A percentile compares a stretch with the other conserved stretches of the same genome.
Conservation (phyloP, 148 eudicot species). For the Polygonum maritimum region DNA sequence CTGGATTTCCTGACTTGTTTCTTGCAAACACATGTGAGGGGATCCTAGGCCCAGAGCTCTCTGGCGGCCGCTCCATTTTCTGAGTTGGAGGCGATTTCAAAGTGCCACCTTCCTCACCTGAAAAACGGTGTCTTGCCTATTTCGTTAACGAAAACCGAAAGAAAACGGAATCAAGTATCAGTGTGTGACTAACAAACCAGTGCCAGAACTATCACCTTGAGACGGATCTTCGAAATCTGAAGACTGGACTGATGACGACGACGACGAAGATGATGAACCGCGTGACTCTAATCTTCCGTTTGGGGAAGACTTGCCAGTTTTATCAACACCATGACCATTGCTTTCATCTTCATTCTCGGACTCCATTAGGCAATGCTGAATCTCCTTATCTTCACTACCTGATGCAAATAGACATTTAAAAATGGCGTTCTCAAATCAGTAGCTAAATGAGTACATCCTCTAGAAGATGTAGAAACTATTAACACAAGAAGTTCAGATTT, state of each 20-base stretch:
- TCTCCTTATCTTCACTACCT: not conserved
- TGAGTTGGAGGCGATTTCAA: slow-evolving; percentile 50
- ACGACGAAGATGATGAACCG: not conserved
- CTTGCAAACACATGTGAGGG: slow-evolving; percentile 53
- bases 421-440: no score
- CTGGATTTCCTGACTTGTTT: slow-evolving; percentile 31
- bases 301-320: slow-evolving; percentile 9
- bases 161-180: not conserved
- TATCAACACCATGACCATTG: not conserved
- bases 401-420: not conserved
- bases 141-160: not conserved
- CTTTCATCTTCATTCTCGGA: slow-evolving; percentile 13
- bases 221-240: slow-evolving; percentile 4
- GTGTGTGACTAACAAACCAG: not conserved
- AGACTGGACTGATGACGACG: slow-evolving; percentile 2
- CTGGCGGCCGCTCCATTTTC: slow-evolving; percentile 43
- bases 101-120: slow-evolving; percentile 10
- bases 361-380: slow-evolving; percentile 20
- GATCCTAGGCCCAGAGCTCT: slow-evolving; percentile 29
- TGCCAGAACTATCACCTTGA: not conserved
- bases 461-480: no score
- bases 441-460: not conserved
- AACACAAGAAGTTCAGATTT: no score
- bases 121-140: not conserved
- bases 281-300: slow-evolving; percentile 20